Conservation (phyloP, 1,139 yeast species). For the Pichia sp. region DNA sequence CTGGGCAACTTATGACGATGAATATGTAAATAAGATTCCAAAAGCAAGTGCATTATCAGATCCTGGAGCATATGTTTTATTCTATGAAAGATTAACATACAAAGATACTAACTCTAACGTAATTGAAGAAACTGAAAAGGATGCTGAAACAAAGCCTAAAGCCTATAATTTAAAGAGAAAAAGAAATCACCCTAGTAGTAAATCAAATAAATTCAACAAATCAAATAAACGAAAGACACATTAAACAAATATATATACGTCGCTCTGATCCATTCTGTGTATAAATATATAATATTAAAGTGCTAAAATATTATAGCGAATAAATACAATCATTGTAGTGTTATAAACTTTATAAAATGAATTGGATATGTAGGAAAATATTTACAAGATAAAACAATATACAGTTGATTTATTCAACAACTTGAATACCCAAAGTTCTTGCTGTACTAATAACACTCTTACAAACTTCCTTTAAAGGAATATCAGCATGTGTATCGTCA, state of each 20-base stretch:
- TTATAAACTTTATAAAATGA: not conserved
- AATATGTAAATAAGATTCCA: constrained; percentile 65
- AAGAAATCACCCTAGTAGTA: not conserved
- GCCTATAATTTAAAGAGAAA: constrained; percentile 6
- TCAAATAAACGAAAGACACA: constrained; percentile 4
- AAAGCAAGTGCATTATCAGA: constrained; percentile 73
- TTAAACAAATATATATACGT: too few species aligned
- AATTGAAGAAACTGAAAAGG: not conserved
- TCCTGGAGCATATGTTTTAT: constrained; percentile 82
- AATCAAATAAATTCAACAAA: not conserved
- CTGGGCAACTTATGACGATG: constrained; percentile 96
- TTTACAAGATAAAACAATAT: not conserved
- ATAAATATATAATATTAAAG: not conserved
- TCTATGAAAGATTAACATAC: constrained; percentile 70
- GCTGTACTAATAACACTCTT: constrained; percentile 86
- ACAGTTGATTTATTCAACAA: constrained; percentile 44
- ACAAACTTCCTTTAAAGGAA: constrained; percentile 69
- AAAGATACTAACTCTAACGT: constrained; percentile 24
- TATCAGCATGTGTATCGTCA: constrained; percentile 69
- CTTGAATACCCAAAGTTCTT: constrained; percentile 76
- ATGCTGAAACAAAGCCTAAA: not conserved
- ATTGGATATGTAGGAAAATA: not conserved
- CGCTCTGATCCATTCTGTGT: not conserved
- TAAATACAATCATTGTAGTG: not conserved
- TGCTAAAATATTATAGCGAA: not conserved